Evolutionary conservation across 139 green algal species (phyloP).

Genomic region (Picochlorum sp.): DNA sequence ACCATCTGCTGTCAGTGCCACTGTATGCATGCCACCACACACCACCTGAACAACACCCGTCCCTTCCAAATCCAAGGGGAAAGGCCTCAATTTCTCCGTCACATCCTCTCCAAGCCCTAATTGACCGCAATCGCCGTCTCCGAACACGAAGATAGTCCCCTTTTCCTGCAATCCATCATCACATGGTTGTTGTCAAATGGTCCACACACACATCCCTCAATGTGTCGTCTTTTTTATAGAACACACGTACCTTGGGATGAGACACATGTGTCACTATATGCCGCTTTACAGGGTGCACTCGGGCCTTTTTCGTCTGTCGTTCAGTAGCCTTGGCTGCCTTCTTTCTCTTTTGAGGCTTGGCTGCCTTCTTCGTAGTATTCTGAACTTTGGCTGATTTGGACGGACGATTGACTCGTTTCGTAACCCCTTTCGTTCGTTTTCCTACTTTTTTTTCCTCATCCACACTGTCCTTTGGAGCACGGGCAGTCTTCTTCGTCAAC

Average conservation of each 20-base stretch:
- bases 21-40: constrained; percentile 83
- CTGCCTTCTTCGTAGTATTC: neutral
- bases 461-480: too few relatives aligned
- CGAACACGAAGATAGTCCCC: constrained; percentile 41
- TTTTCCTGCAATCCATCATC: constrained; percentile 26
- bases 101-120: constrained; percentile 56
- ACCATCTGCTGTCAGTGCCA: constrained; percentile 50
- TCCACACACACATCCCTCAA: neutral
- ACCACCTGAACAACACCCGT: constrained; percentile 45
- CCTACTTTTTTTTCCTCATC: neutral
- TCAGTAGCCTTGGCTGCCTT: too few relatives aligned
- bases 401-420: too few relatives aligned
- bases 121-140: constrained; percentile 55
- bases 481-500: too few relatives aligned
- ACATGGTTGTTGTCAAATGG: neutral
- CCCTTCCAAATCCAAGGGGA: constrained; percentile 18
- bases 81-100: constrained; percentile 33
- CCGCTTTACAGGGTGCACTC: too few relatives aligned
- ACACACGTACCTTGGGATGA: neutral
- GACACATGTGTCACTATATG: neutral
- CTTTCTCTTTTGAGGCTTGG: neutral
- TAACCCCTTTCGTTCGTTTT: neutral
- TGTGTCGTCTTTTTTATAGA: neutral
- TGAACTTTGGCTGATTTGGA: neutral
- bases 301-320: too few relatives aligned